These are phyloP conservation scores for Parathielavia hyrcaniae DNA, from an alignment of 495 filamentous ascomycete genomes.

Conservation along the genomic window DNA sequence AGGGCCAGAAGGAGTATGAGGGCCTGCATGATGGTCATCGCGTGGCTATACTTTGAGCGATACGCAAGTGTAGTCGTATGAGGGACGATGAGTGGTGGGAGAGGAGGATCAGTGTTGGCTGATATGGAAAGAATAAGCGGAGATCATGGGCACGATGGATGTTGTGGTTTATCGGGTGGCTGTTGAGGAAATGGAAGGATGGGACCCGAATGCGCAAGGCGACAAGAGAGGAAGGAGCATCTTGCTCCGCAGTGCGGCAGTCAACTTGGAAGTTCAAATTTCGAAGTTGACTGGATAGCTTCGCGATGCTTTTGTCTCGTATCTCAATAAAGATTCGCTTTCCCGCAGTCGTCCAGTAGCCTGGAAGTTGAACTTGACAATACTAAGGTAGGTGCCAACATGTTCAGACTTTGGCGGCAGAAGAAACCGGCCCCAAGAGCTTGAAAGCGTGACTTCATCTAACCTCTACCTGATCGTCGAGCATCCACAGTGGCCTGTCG, in stretches of 20 bases:
- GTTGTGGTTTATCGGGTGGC: background rate
- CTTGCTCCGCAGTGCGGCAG: background rate
- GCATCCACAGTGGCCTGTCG: background rate
- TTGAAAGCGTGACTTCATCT: background rate
- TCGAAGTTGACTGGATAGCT: background rate
- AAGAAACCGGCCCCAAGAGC: background rate
- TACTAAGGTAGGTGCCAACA: background rate
- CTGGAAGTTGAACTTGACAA: background rate
- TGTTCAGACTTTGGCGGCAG: background rate
- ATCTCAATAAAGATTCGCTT: background rate
- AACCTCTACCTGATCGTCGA: background rate
- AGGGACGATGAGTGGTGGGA: background rate
- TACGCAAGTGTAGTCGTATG: background rate
- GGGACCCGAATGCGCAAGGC: background rate
- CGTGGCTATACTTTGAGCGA: background rate
- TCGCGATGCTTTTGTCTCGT: background rate
- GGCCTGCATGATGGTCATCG: constrained; percentile 13
- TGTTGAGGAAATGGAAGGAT: background rate
- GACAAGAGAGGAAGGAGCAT: background rate
- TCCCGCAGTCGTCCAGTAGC: background rate
- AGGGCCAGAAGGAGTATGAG: constrained; percentile 12
- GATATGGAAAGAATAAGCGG: background rate
- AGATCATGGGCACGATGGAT: background rate
- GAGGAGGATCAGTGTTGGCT: background rate
- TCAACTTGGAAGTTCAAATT: background rate